Evolutionary conservation across 2,329 filamentous ascomycete species (phyloP), one percentile per base, ranked within the genome.

Genomic region (Fusarium nelsonii): DNA sequence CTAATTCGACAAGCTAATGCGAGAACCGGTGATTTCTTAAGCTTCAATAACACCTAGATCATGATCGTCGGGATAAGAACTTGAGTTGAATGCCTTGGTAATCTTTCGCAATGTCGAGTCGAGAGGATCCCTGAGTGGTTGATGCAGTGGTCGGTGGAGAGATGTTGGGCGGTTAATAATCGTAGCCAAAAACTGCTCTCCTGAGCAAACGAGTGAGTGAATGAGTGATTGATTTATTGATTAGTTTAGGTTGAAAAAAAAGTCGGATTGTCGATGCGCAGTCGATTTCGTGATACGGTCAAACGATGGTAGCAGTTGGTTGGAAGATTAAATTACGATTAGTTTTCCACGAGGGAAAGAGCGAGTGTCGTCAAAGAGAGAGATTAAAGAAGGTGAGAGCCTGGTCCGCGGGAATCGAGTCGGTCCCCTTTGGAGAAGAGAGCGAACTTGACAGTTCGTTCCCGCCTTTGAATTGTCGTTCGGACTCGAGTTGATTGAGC

Each of bases 121-220:
- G 48, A 41, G 40, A 28, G 51, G 34, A 32, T 56, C n/a, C 50
- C 63, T 32, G 51, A 23, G 51, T 56, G 44, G 57, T 65, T 55
- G 69, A 72, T 48, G 59, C 64, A 39, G 63, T 39, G 68, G 69
- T 63, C 71, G 54, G 39, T 53, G 57, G 75, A 75, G 68, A 68
- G 67, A 75, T 75, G 70, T 66, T 77, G 58, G 66, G 62, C 63
- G 63, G 63, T 64, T 68, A 62, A 75, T 69, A 70, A 73, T 73
- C 66, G 75, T 77, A 77, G 74, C 70, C 75, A 75, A 77, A 77
- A 79, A 73, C 57, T 64, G 41, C 64, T 73, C 71, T 68, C 51
- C 37, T 58, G 55, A 68, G 63, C 60, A 59, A 69, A 69, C 61
- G 67, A 71, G 65, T 69, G 65, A 46, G 64, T 70, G 65, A 50